These are phyloP conservation scores for Vicia sativa DNA, from an alignment of 306 rosid genomes.

Conservation along the genomic window DNA sequence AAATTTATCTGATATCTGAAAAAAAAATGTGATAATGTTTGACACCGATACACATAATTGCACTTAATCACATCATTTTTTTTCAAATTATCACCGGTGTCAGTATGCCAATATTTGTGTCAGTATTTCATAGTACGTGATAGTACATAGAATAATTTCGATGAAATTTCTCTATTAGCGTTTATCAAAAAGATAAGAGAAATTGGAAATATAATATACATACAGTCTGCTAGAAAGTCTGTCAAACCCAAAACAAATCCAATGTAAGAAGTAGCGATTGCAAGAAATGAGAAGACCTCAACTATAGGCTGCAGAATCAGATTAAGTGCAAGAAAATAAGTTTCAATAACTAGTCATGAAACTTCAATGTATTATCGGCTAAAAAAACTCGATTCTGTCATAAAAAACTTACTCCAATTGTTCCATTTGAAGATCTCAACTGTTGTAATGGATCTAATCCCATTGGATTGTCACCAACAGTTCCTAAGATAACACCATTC, in stretches of 20 bases:
- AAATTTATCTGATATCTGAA: background rate
- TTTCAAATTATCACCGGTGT: background rate
- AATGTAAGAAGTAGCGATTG: constrained; percentile 75
- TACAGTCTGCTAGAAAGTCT: constrained; percentile 76
- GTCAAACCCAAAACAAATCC: constrained; percentile 83
- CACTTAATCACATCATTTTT: background rate
- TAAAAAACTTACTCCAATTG: constrained; percentile 63
- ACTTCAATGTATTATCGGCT: background rate
- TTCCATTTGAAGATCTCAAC: constrained; percentile 62
- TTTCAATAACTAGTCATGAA: constrained; percentile 8
- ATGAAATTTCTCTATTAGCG: background rate
- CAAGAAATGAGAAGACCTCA: constrained; percentile 73
- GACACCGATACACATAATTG: no score
- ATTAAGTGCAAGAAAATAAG: constrained; percentile 9
- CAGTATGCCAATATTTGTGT: background rate
- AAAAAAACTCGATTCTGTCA: background rate
- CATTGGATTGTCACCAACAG: constrained; percentile 51
- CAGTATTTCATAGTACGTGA: background rate
- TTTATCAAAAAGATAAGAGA: constrained; percentile 24
- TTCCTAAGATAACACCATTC: constrained; percentile 82
- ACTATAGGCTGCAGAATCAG: constrained; percentile 73
- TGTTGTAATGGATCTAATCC: constrained; percentile 75
- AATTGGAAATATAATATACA: constrained; percentile 39
- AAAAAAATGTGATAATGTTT: no score
- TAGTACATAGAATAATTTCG: background rate